Conservation (phyloP, 768 basidiomycete genomes). For the Kondoa malvinella region DNA sequence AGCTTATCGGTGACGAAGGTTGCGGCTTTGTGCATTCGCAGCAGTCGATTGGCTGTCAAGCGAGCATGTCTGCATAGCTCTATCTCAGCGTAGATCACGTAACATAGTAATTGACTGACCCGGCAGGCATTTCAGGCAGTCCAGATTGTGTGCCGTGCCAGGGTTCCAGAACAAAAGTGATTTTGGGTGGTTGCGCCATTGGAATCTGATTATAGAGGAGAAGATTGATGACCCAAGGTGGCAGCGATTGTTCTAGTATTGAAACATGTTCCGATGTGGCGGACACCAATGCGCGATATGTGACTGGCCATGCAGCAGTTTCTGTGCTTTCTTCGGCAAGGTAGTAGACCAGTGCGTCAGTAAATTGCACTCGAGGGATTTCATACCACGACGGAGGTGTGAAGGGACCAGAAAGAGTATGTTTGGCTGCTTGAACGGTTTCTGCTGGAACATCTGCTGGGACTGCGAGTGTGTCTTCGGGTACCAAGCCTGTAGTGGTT, state of each 20-base stretch:
- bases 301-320: conserved; percentile 48
- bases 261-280: conserved; percentile 42
- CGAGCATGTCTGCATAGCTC: conserved; percentile 54
- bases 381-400: conserved; percentile 54
- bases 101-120: conserved; percentile 41
- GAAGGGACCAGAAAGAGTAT: conserved; percentile 24
- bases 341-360: conserved; percentile 46
- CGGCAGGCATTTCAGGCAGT: conserved; percentile 66
- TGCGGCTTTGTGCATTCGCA: conserved; percentile 70
- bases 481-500: background rate
- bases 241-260: conserved; percentile 57
- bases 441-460: conserved; percentile 31
- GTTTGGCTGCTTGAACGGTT: conserved; percentile 29
- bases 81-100: no score
- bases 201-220: conserved; percentile 40
- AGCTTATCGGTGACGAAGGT: conserved; percentile 47
- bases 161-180: conserved; percentile 78
- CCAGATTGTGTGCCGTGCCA: conserved; percentile 42
- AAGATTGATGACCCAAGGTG: conserved; percentile 77
- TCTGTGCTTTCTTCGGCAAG: conserved; percentile 57
- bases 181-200: conserved; percentile 45
- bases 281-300: conserved; percentile 57
- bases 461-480: conserved; percentile 21
- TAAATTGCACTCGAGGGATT: conserved; percentile 48
- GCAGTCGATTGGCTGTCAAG: conserved; percentile 67